Evolutionary conservation across 2,329 filamentous ascomycete genomes (phyloP).

Genomic region (Neonectria coccinea): DNA sequence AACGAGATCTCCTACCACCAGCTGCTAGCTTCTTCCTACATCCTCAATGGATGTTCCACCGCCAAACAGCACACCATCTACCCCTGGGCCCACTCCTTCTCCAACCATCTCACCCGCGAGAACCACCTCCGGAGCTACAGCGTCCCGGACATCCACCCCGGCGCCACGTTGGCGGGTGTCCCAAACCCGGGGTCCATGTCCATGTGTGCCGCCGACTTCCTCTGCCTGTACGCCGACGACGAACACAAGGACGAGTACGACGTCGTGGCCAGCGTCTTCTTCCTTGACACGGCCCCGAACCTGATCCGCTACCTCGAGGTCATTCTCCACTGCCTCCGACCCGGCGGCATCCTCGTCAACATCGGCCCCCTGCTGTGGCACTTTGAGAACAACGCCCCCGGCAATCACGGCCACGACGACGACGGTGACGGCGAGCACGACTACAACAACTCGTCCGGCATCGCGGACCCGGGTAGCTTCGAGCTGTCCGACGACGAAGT

Average conservation of each 20-base stretch:
- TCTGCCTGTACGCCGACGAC: conserved; percentile 80
- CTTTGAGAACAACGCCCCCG: conserved; percentile 80
- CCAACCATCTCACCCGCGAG: conserved; percentile 79
- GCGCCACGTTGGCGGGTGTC: conserved; percentile 59
- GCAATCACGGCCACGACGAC: conserved; percentile 65
- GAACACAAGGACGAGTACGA: conserved; percentile 75
- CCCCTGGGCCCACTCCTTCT: conserved; percentile 90
- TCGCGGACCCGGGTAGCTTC: conserved; percentile 89
- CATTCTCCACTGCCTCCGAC: conserved; percentile 79
- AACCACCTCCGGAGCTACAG: conserved; percentile 80
- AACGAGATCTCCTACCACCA: conserved; percentile 99
- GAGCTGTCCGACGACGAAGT: conserved; percentile 94
- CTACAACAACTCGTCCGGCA: conserved; percentile 69
- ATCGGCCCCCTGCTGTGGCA: conserved; percentile 95
- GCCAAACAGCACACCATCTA: conserved; percentile 78
- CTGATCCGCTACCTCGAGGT: conserved; percentile 89
- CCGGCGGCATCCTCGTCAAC: conserved; percentile 87
- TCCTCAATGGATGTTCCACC: conserved; percentile 74
- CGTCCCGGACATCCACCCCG: conserved; percentile 86
- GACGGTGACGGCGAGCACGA: conserved; percentile 64
- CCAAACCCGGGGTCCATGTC: conserved; percentile 75
- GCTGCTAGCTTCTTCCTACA: conserved; percentile 84
- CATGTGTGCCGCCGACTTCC: conserved; percentile 94
- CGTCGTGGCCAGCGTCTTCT: conserved; percentile 91
- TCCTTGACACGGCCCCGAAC: conserved; percentile 97